phyloP scores from a whole-genome alignment of 768 basidiomycete species.

The Mrakia frigida region DNA sequence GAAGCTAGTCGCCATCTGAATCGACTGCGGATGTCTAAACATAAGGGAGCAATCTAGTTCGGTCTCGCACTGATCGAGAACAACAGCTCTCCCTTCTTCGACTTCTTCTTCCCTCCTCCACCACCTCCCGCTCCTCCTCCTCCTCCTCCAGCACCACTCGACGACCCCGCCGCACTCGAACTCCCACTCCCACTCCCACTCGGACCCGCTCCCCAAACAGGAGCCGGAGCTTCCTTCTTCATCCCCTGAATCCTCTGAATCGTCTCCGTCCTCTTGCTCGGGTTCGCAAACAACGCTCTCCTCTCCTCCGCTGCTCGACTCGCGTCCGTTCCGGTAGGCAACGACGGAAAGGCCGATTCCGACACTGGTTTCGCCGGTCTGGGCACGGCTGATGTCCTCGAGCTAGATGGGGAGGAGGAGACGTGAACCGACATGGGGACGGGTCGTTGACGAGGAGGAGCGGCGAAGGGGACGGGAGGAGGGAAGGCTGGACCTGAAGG shows the following conservation, averaged over 20 bases:
- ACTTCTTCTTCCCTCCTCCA: constrained; percentile 53
- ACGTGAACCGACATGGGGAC: constrained; percentile 10
- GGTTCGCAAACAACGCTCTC: constrained; percentile 47
- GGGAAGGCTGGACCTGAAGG: constrained; percentile 27
- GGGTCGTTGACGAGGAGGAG: constrained; percentile 45
- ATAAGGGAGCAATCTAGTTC: not conserved
- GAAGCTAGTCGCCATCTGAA: no score
- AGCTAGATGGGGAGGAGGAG: constrained; percentile 49
- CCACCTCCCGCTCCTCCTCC: no score
- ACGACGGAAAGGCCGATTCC: constrained; percentile 57
- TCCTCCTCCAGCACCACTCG: constrained; percentile 31
- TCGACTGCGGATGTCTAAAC: no score
- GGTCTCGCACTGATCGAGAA: constrained; percentile 61
- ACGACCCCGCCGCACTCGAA: constrained; percentile 26
- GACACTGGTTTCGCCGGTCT: constrained; percentile 33
- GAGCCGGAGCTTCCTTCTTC: constrained; percentile 43
- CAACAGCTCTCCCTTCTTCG: constrained; percentile 77
- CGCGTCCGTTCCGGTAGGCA: constrained; percentile 53
- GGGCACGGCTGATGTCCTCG: constrained; percentile 30
- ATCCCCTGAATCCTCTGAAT: constrained; percentile 62
- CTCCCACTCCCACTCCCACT: constrained; percentile 29
- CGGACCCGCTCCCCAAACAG: constrained; percentile 47
- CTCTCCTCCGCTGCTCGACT: constrained; percentile 19
- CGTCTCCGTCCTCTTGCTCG: constrained; percentile 53
- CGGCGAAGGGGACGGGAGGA: constrained; percentile 29